Conservation (phyloP, 805 yeast genomes). For the Saccharomycopsis babjevae region DNA sequence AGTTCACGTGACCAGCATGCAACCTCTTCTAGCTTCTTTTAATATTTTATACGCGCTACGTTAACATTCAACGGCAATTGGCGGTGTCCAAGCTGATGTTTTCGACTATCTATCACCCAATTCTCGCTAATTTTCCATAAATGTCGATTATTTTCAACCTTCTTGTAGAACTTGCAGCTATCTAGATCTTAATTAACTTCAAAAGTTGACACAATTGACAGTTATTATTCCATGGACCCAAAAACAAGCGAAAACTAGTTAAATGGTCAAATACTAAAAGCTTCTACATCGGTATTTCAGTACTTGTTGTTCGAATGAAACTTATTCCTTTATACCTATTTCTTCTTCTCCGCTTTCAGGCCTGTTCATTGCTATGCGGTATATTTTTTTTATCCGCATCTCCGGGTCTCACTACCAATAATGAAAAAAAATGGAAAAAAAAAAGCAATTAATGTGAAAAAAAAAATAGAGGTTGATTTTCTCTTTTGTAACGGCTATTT, state of each 20-base stretch:
- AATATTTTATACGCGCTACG: background rate
- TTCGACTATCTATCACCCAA: background rate
- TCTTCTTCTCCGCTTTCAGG: background rate
- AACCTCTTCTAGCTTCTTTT: background rate
- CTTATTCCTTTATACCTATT: no score
- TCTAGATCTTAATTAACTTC: background rate
- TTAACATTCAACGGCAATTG: background rate
- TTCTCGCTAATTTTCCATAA: background rate
- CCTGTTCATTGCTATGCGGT: background rate
- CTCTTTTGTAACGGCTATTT: no score
- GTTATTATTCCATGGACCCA: background rate
- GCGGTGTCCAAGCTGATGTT: background rate
- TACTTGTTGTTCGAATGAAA: no score
- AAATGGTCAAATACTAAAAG: background rate
- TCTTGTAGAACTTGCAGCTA: background rate
- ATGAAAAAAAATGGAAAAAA: background rate
- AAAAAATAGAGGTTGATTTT: no score
- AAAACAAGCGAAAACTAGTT: background rate
- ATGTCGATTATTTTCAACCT: background rate
- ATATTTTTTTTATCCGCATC: background rate
- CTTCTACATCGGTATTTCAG: background rate
- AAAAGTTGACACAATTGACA: background rate
- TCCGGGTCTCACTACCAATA: background rate
- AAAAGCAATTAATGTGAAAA: background rate
- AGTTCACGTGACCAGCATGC: background rate